Evolutionary conservation across 768 basidiomycete genomes (phyloP).

Genomic region (Termitomyces heimii): DNA sequence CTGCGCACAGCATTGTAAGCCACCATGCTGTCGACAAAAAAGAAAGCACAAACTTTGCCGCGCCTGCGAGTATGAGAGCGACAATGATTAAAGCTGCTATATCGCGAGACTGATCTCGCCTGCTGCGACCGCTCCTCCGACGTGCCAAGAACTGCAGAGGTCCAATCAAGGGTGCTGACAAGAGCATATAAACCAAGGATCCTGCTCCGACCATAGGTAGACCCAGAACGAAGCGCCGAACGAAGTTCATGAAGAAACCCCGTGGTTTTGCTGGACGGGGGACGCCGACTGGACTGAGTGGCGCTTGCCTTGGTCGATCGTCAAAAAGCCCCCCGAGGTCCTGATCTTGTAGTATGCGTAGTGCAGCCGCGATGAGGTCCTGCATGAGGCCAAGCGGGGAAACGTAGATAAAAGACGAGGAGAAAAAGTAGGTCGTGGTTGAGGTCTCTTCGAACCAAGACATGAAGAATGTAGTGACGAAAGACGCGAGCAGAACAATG

Average conservation of each 20-base stretch:
- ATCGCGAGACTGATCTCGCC: conserved; percentile 55
- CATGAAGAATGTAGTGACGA: conserved; percentile 63
- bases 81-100: conserved; percentile 62
- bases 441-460: conserved; percentile 51
- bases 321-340: conserved; percentile 37
- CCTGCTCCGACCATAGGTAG: conserved; percentile 74
- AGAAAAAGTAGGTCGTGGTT: conserved; percentile 28
- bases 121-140: conserved; percentile 48
- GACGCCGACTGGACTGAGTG: conserved; percentile 3
- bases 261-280: conserved; percentile 15
- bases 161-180: conserved; percentile 56
- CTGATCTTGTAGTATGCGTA: conserved; percentile 57
- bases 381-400: conserved; percentile 54
- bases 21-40: background rate
- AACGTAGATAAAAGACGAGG: conserved; percentile 35
- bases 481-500: conserved; percentile 65
- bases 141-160: conserved; percentile 70
- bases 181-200: conserved; percentile 67
- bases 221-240: conserved; percentile 71
- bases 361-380: conserved; percentile 56
- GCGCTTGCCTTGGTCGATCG: conserved; percentile 15
- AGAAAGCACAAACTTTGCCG: conserved; percentile 42
- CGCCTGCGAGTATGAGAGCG: conserved; percentile 54
- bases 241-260: conserved; percentile 47
- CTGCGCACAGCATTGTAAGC: conserved; percentile 28